These are phyloP conservation scores for Silene noctiflora DNA, from an alignment of 179 eudicot species.

Conservation along the genomic window DNA sequence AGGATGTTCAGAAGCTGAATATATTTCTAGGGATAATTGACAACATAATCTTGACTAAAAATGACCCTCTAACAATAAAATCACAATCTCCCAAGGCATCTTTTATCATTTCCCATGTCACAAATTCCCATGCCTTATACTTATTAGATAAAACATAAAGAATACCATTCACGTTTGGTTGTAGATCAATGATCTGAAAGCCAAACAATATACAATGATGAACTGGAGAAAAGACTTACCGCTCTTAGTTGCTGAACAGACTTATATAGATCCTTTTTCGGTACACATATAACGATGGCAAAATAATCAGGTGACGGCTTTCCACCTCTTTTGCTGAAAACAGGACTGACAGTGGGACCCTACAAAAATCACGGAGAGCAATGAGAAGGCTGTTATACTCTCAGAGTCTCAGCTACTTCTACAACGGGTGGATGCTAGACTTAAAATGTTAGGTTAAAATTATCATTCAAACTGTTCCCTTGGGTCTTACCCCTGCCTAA, in stretches of 20 bases:
- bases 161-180: background rate
- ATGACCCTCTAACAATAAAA: background rate
- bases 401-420: too few species aligned
- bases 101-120: background rate
- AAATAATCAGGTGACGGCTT: conserved; percentile 59
- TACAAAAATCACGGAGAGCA: conserved; percentile 36
- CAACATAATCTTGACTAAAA: background rate
- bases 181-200: background rate
- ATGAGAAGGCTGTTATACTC: background rate
- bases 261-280: conserved; percentile 76
- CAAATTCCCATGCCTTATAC: background rate
- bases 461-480: background rate
- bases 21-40: background rate
- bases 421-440: too few species aligned
- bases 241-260: conserved; percentile 86
- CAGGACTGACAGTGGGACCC: conserved; percentile 96
- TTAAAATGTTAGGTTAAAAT: background rate
- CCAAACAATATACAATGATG: conserved; percentile 10
- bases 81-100: background rate
- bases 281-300: conserved; percentile 92
- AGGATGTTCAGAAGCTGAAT: background rate
- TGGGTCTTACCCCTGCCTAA: background rate
- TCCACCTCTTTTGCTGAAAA: conserved; percentile 68
- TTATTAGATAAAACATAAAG: background rate
- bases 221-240: conserved; percentile 37